Conservation (phyloP, 73 alveolate genomes). For the Paramecium pentaurelia region DNA sequence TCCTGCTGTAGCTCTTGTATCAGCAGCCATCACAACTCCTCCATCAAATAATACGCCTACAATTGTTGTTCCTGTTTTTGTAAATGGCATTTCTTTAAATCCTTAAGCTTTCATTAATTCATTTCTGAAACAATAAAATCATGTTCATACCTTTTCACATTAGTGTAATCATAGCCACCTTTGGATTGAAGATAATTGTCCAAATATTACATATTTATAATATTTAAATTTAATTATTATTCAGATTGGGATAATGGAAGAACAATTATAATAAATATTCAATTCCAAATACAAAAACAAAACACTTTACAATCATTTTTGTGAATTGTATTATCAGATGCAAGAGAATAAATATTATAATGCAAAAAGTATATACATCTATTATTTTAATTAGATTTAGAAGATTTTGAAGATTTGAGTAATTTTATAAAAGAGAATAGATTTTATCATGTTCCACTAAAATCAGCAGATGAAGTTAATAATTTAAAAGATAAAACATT, state of each 20-base stretch:
- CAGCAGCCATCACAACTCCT: constrained; percentile 99
- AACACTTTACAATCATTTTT: background rate
- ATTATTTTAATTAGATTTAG: background rate
- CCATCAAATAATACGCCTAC: constrained; percentile 88
- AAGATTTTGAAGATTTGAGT: constrained; percentile 38
- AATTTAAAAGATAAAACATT: background rate
- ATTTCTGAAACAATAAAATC: background rate
- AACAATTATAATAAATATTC: constrained; percentile 5
- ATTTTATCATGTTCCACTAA: background rate
- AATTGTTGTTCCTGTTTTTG: constrained; percentile 97
- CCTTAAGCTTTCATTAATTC: background rate
- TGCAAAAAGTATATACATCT: background rate
- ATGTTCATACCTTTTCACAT: background rate
- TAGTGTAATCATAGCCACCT: constrained; percentile 32
- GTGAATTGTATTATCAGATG: background rate
- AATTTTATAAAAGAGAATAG: constrained; percentile 29
- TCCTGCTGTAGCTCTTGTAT: constrained; percentile 99
- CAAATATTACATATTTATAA: background rate
- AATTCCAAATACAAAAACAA: background rate
- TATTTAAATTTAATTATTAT: background rate
- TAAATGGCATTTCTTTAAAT: constrained; percentile 66
- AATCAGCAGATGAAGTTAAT: constrained; percentile 45
- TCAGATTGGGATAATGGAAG: constrained; percentile 45
- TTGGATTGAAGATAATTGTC: background rate
- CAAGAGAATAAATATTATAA: constrained; percentile 35